Percentiles rank a stretch among this genome's conserved stretches.
Evolutionary conservation across 208 protist species (phyloP).

Genomic region (Leishmania arabica): DNA sequence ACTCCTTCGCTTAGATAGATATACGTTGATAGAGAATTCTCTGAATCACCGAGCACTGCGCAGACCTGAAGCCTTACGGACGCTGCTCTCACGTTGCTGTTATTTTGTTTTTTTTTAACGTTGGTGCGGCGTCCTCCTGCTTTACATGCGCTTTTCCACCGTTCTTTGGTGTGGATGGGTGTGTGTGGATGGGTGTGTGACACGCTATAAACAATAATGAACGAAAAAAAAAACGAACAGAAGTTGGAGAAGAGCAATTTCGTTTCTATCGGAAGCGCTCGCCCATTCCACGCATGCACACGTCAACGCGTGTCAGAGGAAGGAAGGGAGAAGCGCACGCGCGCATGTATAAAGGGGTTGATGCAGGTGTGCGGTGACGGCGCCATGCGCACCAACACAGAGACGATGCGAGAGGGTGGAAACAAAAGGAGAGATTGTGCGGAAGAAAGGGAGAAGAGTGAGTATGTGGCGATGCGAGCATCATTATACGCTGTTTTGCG

Average conservation of each 20-base stretch:
- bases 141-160: not conserved
- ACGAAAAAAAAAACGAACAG: not conserved
- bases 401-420: not conserved
- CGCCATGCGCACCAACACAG: not conserved
- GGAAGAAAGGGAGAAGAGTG: not conserved
- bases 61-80: not conserved
- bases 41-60: too few species aligned
- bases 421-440: constrained; percentile 1
- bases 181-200: not conserved
- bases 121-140: not conserved
- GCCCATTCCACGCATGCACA: not conserved
- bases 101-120: too few species aligned
- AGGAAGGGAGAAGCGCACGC: not conserved
- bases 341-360: not conserved
- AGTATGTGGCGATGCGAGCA: not conserved
- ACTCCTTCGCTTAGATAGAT: not conserved
- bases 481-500: not conserved
- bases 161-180: too few species aligned
- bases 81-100: not conserved
- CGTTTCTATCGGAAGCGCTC: not conserved
- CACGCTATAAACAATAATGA: not conserved
- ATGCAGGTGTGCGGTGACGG: not conserved
- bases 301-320: not conserved
- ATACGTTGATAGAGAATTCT: too few species aligned
- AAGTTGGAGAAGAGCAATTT: not conserved